Conservation (phyloP, 2,329 filamentous ascomycete genomes). For the Sporothrix euskadiensis region DNA sequence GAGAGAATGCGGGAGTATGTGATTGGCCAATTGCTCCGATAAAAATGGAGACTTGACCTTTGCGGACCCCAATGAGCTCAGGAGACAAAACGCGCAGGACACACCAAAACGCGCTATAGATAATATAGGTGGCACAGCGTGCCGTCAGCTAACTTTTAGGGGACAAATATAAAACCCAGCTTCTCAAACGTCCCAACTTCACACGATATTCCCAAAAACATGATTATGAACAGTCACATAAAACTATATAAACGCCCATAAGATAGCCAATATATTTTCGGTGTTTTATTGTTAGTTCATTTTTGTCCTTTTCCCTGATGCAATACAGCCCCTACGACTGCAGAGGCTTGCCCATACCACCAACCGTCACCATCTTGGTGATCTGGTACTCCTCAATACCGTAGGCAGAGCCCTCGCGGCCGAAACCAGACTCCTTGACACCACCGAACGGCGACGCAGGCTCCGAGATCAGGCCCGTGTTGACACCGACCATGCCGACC, state of each 20-base stretch:
- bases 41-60: not conserved
- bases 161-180: not conserved
- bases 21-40: slow-evolving; percentile 24
- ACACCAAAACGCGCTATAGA: slow-evolving; percentile 13
- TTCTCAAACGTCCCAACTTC: not conserved
- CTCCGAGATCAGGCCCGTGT: slow-evolving; percentile 68
- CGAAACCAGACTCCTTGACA: slow-evolving; percentile 80
- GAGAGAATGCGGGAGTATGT: not conserved
- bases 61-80: not conserved
- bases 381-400: slow-evolving; percentile 74
- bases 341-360: slow-evolving; percentile 57
- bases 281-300: not conserved
- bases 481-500: slow-evolving; percentile 85
- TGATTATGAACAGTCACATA: not conserved
- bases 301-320: not conserved
- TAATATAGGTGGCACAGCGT: slow-evolving; percentile 3
- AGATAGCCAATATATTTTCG: not conserved
- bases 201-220: not conserved
- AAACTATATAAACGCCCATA: not conserved
- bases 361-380: slow-evolving; percentile 67
- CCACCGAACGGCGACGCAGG: slow-evolving; percentile 69
- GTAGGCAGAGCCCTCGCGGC: slow-evolving; percentile 74
- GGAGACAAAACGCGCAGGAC: not conserved
- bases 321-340: slow-evolving; percentile 38
- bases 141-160: not conserved